These are phyloP conservation scores for Thielaviopsis ethacetica DNA, from an alignment of 2,329 filamentous ascomycete species.

Conservation along the genomic window DNA sequence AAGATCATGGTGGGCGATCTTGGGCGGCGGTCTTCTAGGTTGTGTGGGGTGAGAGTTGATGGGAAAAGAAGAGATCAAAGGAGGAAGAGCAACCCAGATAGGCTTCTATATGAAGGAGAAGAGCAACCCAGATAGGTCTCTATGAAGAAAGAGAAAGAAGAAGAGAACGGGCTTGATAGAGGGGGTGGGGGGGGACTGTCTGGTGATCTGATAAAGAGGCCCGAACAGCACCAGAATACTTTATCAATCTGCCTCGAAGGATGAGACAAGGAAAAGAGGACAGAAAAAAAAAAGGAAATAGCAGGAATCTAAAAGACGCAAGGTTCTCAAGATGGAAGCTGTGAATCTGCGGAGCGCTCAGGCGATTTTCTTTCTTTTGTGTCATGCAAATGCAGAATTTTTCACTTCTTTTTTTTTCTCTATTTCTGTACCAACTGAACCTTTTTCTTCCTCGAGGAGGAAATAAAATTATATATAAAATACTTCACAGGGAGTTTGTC, in stretches of 20 bases:
- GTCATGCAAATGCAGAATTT: neutral
- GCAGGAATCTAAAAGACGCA: neutral
- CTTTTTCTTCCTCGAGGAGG: neutral
- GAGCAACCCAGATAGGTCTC: neutral
- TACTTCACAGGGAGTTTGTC: neutral
- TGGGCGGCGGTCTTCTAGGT: slow-evolving; percentile 6
- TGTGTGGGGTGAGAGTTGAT: neutral
- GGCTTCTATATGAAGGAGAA: neutral
- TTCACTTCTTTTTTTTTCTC: neutral
- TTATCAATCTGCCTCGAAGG: neutral
- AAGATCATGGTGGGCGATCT: slow-evolving; percentile 53
- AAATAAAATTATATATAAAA: neutral
- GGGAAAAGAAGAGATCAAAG: neutral
- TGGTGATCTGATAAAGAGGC: neutral
- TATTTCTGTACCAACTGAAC: neutral
- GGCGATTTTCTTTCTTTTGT: neutral
- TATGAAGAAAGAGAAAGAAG: neutral
- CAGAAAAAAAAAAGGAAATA: neutral
- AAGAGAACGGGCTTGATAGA: neutral
- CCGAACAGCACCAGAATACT: neutral
- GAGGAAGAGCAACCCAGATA: neutral
- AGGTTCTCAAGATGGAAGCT: neutral
- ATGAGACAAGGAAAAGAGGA: neutral
- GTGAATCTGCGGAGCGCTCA: neutral
- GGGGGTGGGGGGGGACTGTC: neutral